Conservation (phyloP, 331 rosid species). For the Arachis monticola region DNA sequence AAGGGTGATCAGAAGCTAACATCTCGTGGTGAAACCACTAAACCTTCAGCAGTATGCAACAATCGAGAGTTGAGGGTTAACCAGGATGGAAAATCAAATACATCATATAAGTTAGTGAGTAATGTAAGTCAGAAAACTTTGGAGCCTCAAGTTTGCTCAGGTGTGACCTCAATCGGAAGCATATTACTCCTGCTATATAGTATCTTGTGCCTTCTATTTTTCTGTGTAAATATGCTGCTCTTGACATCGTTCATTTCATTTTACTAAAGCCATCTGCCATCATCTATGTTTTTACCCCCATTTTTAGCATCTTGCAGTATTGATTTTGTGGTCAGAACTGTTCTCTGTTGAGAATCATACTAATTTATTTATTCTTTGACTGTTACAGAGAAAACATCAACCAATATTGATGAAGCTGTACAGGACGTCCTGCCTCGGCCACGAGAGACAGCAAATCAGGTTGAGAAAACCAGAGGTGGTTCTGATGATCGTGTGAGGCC, state of each 20-base stretch:
- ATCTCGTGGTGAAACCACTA: conserved; percentile 62
- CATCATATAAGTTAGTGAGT: conserved; percentile 54
- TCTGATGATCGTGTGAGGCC: conserved; percentile 47
- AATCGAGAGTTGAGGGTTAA: conserved; percentile 60
- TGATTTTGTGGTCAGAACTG: conserved; percentile 47
- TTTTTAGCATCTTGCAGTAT: conserved; percentile 45
- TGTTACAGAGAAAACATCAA: conserved; percentile 50
- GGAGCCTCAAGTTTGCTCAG: conserved; percentile 70
- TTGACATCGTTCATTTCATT: conserved; percentile 33
- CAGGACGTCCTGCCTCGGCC: conserved; percentile 56
- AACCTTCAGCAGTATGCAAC: conserved; percentile 56
- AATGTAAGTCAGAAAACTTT: conserved; percentile 58
- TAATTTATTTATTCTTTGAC: conserved; percentile 43
- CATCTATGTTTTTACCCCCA: conserved; percentile 24
- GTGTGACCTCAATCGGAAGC: conserved; percentile 46
- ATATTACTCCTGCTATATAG: conserved; percentile 22
- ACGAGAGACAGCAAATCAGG: conserved; percentile 55
- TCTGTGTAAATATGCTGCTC: conserved; percentile 29
- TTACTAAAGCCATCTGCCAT: conserved; percentile 1
- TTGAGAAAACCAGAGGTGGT: conserved; percentile 65
- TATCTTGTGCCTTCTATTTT: conserved; percentile 8
- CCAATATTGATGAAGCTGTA: conserved; percentile 51
- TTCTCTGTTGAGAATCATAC: conserved; percentile 42
- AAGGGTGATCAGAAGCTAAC: conserved; percentile 71
- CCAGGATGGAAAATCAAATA: conserved; percentile 66